Evolutionary conservation across 306 rosid species (phyloP).

Genomic region (Sicyos edulis): DNA sequence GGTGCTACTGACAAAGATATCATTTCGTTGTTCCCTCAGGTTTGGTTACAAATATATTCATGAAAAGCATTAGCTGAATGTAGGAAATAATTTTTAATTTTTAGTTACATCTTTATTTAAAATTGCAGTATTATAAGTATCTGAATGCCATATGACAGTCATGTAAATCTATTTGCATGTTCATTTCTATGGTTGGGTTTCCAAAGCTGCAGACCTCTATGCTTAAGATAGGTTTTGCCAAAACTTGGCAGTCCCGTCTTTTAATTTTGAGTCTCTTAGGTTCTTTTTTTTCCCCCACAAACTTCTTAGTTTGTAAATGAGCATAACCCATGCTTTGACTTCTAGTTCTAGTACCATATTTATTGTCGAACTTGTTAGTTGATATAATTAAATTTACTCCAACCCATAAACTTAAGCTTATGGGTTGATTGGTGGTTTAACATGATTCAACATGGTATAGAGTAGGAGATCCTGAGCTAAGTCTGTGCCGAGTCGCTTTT

Average conservation of each 20-base stretch:
- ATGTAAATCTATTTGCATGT: not conserved
- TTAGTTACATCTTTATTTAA: not conserved
- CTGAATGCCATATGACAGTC: not conserved
- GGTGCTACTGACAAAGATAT: conserved; percentile 78
- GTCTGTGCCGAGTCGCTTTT: too few relatives aligned
- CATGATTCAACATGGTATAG: too few relatives aligned
- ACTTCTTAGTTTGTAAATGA: not conserved
- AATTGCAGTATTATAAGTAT: not conserved
- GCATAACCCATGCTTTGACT: not conserved
- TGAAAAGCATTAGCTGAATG: not conserved
- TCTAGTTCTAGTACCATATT: not conserved
- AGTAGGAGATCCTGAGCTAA: too few relatives aligned
- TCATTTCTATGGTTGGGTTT: too few relatives aligned
- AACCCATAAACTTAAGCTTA: too few relatives aligned
- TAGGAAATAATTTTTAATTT: not conserved
- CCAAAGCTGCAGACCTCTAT: not conserved
- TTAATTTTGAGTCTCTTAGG: not conserved
- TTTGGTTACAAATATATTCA: conserved; percentile 27
- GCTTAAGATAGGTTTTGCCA: conserved; percentile 6
- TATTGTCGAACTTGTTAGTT: too few relatives aligned
- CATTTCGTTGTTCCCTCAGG: conserved; percentile 89
- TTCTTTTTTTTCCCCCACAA: not conserved
- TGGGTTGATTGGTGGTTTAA: too few relatives aligned
- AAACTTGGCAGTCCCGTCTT: not conserved
- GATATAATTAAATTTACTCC: too few relatives aligned